These are phyloP conservation scores for Paecilomyces sp. DNA, from an alignment of 2,329 filamentous ascomycete genomes.

Conservation along the genomic window DNA sequence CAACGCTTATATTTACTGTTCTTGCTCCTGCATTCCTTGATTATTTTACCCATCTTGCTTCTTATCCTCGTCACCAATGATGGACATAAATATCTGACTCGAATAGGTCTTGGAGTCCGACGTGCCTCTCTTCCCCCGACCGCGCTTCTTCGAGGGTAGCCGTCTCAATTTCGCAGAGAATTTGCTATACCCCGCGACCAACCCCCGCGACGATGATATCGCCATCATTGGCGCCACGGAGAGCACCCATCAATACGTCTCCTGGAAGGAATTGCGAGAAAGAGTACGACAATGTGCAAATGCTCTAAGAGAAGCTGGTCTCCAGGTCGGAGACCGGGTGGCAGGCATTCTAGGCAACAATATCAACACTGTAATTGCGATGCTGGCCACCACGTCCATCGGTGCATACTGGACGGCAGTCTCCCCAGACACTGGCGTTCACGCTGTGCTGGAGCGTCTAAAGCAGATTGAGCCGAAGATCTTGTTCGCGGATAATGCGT, in stretches of 20 bases:
- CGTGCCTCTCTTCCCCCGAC: conserved; percentile 74
- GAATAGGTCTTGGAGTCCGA: conserved; percentile 59
- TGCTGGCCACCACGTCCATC: conserved; percentile 73
- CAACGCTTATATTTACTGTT: neutral
- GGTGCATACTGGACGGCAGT: conserved; percentile 92
- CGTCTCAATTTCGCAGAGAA: conserved; percentile 93
- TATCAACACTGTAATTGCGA: conserved; percentile 75
- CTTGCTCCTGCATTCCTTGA: neutral
- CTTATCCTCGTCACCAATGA: neutral
- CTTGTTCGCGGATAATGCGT: conserved; percentile 80
- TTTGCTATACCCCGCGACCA: conserved; percentile 66
- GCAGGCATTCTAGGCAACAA: conserved; percentile 83
- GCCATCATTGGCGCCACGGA: conserved; percentile 82
- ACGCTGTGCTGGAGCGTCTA: conserved; percentile 80
- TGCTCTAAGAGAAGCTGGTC: conserved; percentile 59
- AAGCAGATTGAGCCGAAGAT: conserved; percentile 76
- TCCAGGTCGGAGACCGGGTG: conserved; percentile 56
- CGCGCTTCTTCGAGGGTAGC: conserved; percentile 73
- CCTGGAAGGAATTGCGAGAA: conserved; percentile 76
- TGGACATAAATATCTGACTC: neutral
- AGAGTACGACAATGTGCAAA: conserved; percentile 66
- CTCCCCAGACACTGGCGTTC: conserved; percentile 85
- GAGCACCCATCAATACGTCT: conserved; percentile 55
- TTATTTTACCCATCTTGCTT: neutral
- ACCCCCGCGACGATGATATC: conserved; percentile 49